Conservation (phyloP, 2,329 filamentous ascomycete genomes). For the Neofusicoccum laricinum region DNA sequence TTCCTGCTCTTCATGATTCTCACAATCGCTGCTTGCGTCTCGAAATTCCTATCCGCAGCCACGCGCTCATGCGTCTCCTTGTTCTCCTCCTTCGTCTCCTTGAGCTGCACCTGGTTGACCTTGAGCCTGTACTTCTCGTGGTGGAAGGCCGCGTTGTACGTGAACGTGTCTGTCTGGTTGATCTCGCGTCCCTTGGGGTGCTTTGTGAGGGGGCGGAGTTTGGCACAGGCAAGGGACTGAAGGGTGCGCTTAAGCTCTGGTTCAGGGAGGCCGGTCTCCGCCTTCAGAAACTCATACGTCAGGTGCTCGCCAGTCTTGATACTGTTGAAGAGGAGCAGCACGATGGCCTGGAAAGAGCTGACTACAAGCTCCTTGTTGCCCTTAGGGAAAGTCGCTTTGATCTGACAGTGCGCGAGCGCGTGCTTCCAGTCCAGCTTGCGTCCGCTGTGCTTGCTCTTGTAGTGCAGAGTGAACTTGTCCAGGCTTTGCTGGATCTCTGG, state of each 20-base stretch:
- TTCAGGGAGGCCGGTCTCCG: constrained; percentile 70
- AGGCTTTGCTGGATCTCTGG: constrained; percentile 72
- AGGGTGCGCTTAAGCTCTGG: constrained; percentile 86
- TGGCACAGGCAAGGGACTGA: constrained; percentile 91
- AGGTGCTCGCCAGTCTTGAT: constrained; percentile 61
- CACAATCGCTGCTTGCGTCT: constrained; percentile 95
- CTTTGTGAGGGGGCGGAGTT: constrained; percentile 79
- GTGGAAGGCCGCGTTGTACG: constrained; percentile 71
- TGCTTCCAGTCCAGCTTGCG: constrained; percentile 90
- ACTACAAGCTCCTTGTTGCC: constrained; percentile 86
- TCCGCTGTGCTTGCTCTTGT: constrained; percentile 85
- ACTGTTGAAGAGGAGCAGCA: constrained; percentile 86
- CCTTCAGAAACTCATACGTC: constrained; percentile 71
- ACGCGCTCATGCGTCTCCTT: constrained; percentile 90
- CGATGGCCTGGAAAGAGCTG: constrained; percentile 86
- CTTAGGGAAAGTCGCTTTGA: constrained; percentile 76
- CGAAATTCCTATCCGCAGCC: constrained; percentile 84
- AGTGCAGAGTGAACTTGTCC: constrained; percentile 78
- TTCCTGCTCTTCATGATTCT: constrained; percentile 96
- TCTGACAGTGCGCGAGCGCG: constrained; percentile 82
- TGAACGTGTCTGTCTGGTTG: constrained; percentile 74
- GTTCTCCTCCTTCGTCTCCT: constrained; percentile 94
- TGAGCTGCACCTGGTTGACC: constrained; percentile 97
- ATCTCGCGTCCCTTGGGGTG: constrained; percentile 83
- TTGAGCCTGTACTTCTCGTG: constrained; percentile 89